A percentile compares a stretch with the other conserved stretches of the same genome.
Conservation (phyloP, 2,329 filamentous ascomycete species). For the Pestalotiopsis sp. region DNA sequence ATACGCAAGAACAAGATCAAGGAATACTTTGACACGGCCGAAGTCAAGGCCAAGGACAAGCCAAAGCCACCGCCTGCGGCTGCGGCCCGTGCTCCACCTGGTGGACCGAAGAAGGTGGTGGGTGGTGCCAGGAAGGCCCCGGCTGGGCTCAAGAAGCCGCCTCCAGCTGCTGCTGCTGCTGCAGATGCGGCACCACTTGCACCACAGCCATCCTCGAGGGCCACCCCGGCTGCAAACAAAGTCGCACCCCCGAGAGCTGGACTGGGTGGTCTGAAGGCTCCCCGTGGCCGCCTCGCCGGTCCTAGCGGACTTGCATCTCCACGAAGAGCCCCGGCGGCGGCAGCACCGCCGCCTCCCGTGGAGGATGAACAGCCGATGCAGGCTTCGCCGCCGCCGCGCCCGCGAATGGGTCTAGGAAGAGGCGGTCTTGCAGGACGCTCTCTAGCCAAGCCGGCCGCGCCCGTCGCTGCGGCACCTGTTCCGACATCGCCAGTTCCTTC, state of each 20-base stretch:
- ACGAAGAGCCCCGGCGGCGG: slow-evolving; percentile 44
- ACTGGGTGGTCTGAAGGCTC: slow-evolving; percentile 60
- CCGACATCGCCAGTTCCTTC: slow-evolving; percentile 60
- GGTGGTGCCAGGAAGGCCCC: slow-evolving; percentile 44
- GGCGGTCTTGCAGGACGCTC: slow-evolving; percentile 86
- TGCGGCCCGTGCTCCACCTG: slow-evolving; percentile 52
- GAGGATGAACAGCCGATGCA: slow-evolving; percentile 53
- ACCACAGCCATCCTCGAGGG: slow-evolving; percentile 59
- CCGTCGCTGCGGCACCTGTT: slow-evolving; percentile 48
- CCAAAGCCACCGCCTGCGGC: slow-evolving; percentile 76
- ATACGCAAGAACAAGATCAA: slow-evolving; percentile 96
- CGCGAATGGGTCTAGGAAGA: slow-evolving; percentile 68
- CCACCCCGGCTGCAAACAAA: slow-evolving; percentile 48
- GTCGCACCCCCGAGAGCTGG: slow-evolving; percentile 57
- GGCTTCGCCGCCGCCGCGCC: slow-evolving; percentile 55
- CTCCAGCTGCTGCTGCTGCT: slow-evolving; percentile 39
- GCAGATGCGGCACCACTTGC: slow-evolving; percentile 49
- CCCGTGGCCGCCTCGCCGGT: slow-evolving; percentile 56
- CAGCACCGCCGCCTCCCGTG: slow-evolving; percentile 48
- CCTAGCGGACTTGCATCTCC: slow-evolving; percentile 55
- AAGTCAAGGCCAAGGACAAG: slow-evolving; percentile 89
- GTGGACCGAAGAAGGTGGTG: slow-evolving; percentile 36
- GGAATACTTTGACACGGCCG: slow-evolving; percentile 79
- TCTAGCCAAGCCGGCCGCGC: slow-evolving; percentile 70
- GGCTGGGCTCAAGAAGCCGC: slow-evolving; percentile 55